Base-by-base conservation (phyloP, 768 basidiomycete species). In the Termitomyces sp. region DNA sequence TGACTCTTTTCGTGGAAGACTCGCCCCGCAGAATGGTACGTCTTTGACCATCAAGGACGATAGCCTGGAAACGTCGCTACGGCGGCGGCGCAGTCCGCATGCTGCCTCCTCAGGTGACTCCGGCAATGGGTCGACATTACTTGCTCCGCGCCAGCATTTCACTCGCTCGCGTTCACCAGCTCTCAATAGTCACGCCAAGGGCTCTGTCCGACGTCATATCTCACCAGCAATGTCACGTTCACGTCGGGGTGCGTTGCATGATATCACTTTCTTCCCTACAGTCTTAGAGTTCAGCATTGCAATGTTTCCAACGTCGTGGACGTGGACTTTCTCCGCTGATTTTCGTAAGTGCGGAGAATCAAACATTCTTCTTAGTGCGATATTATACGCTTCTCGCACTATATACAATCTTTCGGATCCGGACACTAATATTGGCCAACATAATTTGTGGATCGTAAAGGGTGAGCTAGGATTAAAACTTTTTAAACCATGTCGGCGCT, bases 131-230 rank as follows among this genome's bases (percentile, higher is more conserved):
- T 66, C 75, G 21, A 65, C 61, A 16, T 60, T 68, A 23, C 62
- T 65, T 48, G 73, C 66, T 41, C 74, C 68, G 50, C 76, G 78
- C 51, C 71, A 72, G 47, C 68, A 82, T 1, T 89, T 90, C 63
- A 83, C 87, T 37, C 85, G 88, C n/a, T 90, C 89, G 7, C 82
- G 83, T 21, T 90, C 89, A 1, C 88, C 89, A 41, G 80, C 76
- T 11, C 67, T 82, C 14, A 58, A 60, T 14, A 72, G 74, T 41
- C 63, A 70, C 47, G 62, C 72, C 8, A 80, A 77, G 40, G 68
- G 71, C 14, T 67, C 72, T 23, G 42, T 66, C 25, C 61, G 62
- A 34, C 47, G 64, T 12, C 66, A 69, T 53, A 63, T 72, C 23
- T 84, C 78, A 0, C 78, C 84, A 5, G 73, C 78, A 38, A 53